phyloP scores from a whole-genome alignment of 306 rosid species.

The Quercus gilva region DNA sequence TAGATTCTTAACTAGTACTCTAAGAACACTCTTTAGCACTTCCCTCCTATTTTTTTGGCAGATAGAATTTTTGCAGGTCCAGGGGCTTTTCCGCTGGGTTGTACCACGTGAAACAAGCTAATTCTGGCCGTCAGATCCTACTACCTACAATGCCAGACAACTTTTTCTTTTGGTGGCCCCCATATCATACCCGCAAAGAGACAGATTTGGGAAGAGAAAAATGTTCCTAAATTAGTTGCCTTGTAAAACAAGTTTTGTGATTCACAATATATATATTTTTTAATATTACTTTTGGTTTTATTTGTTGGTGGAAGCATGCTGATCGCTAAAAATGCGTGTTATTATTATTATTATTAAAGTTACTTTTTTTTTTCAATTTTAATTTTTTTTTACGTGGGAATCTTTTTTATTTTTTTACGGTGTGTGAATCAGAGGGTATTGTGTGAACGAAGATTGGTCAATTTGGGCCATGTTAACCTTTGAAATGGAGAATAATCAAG shows the following conservation, averaged over 20 bases:
- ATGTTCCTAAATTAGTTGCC: not conserved
- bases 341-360: not conserved
- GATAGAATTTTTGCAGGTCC: too few species aligned
- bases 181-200: not conserved
- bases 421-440: not conserved
- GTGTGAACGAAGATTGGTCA: not conserved
- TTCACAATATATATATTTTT: too few species aligned
- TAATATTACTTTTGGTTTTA: not conserved
- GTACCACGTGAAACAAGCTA: not conserved
- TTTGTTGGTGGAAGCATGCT: not conserved
- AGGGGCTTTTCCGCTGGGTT: too few species aligned
- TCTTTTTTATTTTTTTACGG: conserved; percentile 5
- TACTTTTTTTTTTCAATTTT: not conserved
- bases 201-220: conserved; percentile 4
- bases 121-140: not conserved
- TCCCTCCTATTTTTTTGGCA: too few species aligned
- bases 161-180: conserved; percentile 10
- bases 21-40: too few species aligned
- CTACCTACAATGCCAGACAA: not conserved
- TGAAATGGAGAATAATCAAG: not conserved
- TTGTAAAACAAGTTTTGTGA: not conserved
- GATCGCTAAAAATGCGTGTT: conserved; percentile 8
- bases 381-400: not conserved
- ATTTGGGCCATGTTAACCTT: not conserved
- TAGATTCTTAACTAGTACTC: too few species aligned